Evolutionary conservation across 495 filamentous ascomycete species (phyloP).

Genomic region (Haplographium delicatum): DNA sequence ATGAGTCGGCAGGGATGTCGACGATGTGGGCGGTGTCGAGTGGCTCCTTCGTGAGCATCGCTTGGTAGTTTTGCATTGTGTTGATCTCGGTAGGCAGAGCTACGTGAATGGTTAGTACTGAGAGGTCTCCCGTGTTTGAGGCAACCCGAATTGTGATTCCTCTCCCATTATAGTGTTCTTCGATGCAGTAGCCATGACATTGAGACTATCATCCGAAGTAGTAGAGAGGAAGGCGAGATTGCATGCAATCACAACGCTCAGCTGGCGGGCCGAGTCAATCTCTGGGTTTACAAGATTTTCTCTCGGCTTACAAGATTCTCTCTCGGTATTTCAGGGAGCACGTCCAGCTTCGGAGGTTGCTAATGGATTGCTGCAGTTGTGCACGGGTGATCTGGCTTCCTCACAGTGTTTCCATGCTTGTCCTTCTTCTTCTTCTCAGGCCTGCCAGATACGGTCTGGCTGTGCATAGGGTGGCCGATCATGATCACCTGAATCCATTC

Average conservation of each 20-base stretch:
- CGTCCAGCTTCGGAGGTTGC: conserved; percentile 8
- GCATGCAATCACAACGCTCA: conserved; percentile 12
- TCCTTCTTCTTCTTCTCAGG: too few relatives aligned
- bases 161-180: conserved; percentile 25
- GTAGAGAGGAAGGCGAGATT: conserved; percentile 27
- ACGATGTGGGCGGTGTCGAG: conserved; percentile 14
- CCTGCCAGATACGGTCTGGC: too few relatives aligned
- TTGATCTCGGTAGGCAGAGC: conserved; percentile 11
- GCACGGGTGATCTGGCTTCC: conserved; percentile 10
- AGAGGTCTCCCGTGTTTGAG: conserved; percentile 24
- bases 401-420: conserved; percentile 8
- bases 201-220: conserved; percentile 20
- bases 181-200: conserved; percentile 29
- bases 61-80: neutral
- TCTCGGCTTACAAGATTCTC: conserved; percentile 6
- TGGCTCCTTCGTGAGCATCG: conserved; percentile 13
- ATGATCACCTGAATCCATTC: neutral
- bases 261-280: neutral
- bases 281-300: neutral
- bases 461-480: too few relatives aligned
- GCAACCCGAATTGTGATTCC: conserved; percentile 24
- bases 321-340: conserved; percentile 9
- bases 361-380: conserved; percentile 11
- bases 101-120: conserved; percentile 5
- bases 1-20: conserved; percentile 8